Evolutionary conservation across 2,329 filamentous ascomycete species (phyloP).

Genomic region (Dactylellina haptotyla): DNA sequence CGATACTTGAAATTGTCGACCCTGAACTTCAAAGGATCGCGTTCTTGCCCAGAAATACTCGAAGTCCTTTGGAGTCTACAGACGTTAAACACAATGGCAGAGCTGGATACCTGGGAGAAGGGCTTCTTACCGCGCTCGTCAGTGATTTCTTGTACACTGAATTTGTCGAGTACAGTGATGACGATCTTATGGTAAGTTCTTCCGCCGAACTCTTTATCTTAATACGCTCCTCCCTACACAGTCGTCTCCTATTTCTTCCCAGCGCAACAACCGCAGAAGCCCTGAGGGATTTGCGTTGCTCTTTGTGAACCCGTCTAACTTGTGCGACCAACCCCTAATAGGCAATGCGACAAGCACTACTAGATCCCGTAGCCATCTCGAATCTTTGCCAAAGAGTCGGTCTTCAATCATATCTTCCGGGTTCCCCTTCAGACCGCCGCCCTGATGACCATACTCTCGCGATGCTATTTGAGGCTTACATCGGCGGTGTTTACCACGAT

Average conservation of each 20-base stretch:
- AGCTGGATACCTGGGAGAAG: constrained; percentile 33
- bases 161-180: constrained; percentile 29
- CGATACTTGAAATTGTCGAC: constrained; percentile 27
- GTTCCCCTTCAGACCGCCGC: constrained; percentile 21
- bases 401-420: constrained; percentile 48
- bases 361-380: constrained; percentile 52
- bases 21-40: constrained; percentile 25
- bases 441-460: constrained; percentile 53
- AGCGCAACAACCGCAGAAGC: no score
- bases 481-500: constrained; percentile 56
- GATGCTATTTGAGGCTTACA: constrained; percentile 55
- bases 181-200: constrained; percentile 22
- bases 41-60: constrained; percentile 17
- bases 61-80: constrained; percentile 10
- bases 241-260: background rate
- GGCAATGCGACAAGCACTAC: constrained; percentile 51
- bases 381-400: constrained; percentile 54
- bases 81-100: constrained; percentile 27
- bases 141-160: constrained; percentile 43
- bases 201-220: background rate
- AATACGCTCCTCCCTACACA: background rate
- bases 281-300: background rate
- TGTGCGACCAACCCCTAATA: constrained; percentile 10
- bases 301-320: background rate
- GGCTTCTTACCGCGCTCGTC: constrained; percentile 33